phyloP scores from a whole-genome alignment of 164 flowering plant genomes.

The Protea cynaroides region DNA sequence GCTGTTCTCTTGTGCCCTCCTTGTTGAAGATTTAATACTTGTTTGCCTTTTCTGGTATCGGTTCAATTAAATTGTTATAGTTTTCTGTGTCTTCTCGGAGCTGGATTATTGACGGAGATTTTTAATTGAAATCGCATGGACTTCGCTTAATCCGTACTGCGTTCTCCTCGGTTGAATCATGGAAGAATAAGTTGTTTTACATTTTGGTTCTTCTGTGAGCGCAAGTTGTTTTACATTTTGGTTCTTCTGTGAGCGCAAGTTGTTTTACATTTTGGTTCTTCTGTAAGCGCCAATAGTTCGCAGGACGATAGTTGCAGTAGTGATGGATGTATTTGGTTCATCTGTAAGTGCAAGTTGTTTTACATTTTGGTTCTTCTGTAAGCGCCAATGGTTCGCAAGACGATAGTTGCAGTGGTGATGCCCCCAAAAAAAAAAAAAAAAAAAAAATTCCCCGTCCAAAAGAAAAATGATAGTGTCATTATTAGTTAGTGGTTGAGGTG shows the following conservation, averaged over 20 bases:
- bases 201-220: not conserved
- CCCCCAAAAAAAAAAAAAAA: no score
- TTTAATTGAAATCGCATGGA: not conserved
- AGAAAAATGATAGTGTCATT: not conserved
- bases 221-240: not conserved
- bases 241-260: not conserved
- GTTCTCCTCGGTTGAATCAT: not conserved
- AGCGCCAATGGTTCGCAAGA: no score
- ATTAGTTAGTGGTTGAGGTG: not conserved
- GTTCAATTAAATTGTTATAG: not conserved
- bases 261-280: not conserved
- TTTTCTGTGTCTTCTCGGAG: not conserved
- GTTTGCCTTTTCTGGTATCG: not conserved
- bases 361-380: no score
- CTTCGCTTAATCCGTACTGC: not conserved
- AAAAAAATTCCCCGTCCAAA: no score
- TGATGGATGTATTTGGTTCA: no score
- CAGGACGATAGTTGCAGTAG: no score
- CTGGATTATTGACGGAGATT: not conserved
- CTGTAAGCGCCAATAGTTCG: no score
- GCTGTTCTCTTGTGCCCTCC: no score
- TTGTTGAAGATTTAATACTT: not conserved
- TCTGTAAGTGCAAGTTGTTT: not conserved
- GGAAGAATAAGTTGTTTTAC: not conserved
- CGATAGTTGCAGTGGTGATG: no score